Percentiles rank a stretch among this genome's conserved stretches.
phyloP scores from a whole-genome alignment of 768 basidiomycete species.

The Serendipita sp. region DNA sequence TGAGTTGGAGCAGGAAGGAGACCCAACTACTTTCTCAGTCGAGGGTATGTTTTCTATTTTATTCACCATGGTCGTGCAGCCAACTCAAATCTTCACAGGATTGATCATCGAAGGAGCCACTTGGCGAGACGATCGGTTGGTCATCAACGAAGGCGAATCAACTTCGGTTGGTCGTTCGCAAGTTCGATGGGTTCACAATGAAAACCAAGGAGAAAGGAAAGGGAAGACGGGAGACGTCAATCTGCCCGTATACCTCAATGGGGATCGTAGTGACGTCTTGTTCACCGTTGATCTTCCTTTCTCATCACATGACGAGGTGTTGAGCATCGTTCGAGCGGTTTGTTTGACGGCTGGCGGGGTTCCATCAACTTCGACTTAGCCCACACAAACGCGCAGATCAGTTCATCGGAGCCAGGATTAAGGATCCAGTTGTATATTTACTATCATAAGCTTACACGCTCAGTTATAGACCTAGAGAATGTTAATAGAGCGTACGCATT shows the following conservation, averaged over 20 bases:
- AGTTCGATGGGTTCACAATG: slow-evolving; percentile 66
- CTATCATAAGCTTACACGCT: not conserved
- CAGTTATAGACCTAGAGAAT: not conserved
- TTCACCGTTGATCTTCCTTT: slow-evolving; percentile 81
- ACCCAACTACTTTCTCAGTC: slow-evolving; percentile 66
- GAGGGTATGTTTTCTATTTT: slow-evolving; percentile 45
- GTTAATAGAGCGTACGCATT: not conserved
- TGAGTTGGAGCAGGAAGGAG: slow-evolving; percentile 66
- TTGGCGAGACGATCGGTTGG: slow-evolving; percentile 52
- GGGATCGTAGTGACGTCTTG: slow-evolving; percentile 74
- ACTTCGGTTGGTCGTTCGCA: slow-evolving; percentile 68
- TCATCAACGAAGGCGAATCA: slow-evolving; percentile 75
- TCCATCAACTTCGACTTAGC: not conserved
- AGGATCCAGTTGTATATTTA: not conserved
- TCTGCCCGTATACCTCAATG: slow-evolving; percentile 86
- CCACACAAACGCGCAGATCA: not conserved
- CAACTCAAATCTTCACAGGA: slow-evolving; percentile 31
- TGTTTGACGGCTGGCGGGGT: slow-evolving; percentile 75
- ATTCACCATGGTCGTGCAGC: not conserved
- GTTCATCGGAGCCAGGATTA: not conserved
- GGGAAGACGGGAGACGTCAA: slow-evolving; percentile 34
- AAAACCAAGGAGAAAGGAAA: slow-evolving; percentile 23
- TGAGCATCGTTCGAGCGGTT: slow-evolving; percentile 77
- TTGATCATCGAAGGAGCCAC: slow-evolving; percentile 76
- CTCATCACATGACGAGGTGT: slow-evolving; percentile 43